Conservation (phyloP, 2,329 filamentous ascomycete genomes). For the Aspergillus viridinutans region DNA sequence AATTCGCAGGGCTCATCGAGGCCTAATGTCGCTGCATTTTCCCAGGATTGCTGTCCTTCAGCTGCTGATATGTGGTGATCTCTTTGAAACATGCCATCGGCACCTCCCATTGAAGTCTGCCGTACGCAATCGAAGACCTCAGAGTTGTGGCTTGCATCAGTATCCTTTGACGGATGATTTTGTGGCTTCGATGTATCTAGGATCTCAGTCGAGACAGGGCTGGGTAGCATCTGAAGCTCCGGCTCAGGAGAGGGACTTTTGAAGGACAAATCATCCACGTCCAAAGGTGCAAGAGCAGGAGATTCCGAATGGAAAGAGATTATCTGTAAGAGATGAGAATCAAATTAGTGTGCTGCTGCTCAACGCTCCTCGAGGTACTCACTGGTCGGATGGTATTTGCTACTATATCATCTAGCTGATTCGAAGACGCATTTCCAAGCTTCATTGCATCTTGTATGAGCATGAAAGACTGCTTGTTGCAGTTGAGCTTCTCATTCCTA, state of each 20-base stretch:
- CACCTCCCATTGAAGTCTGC: neutral
- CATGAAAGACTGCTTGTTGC: conserved; percentile 16
- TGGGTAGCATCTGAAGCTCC: conserved; percentile 10
- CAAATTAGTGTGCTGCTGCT: neutral
- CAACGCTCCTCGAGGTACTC: conserved; percentile 15
- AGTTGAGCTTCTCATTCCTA: conserved; percentile 23
- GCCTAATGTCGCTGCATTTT: neutral
- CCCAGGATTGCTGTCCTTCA: neutral
- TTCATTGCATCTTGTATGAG: conserved; percentile 28
- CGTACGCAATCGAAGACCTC: neutral
- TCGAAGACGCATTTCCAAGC: conserved; percentile 14
- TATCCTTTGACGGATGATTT: neutral
- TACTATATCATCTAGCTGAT: conserved; percentile 21
- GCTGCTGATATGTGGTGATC: neutral
- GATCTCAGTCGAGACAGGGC: conserved; percentile 3
- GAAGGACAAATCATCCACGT: neutral
- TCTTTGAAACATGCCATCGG: neutral
- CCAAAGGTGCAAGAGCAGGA: conserved; percentile 3
- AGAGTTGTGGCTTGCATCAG: neutral
- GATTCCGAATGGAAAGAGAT: neutral
- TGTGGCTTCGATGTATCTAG: neutral
- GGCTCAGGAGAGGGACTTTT: conserved; percentile 1
- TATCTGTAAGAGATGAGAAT: neutral
- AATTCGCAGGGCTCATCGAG: neutral
- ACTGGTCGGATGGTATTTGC: conserved; percentile 13